These are phyloP conservation scores for Mrakia hoshinonis DNA, from an alignment of 768 basidiomycete species.

Conservation along the genomic window DNA sequence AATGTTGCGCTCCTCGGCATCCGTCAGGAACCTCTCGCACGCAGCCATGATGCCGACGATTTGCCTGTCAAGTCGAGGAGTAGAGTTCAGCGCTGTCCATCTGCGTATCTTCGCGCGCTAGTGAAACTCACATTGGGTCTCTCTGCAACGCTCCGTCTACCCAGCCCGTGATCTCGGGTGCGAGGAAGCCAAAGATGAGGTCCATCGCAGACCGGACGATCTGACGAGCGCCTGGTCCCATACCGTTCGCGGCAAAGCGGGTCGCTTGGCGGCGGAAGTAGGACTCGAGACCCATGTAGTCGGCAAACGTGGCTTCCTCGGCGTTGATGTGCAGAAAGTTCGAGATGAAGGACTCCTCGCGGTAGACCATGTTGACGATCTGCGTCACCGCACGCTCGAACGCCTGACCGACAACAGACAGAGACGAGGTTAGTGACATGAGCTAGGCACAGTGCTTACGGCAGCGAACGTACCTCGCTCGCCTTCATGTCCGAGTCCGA, in stretches of 20 bases:
- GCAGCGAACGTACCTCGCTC: slow-evolving; percentile 54
- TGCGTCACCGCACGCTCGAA: slow-evolving; percentile 61
- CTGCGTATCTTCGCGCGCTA: not conserved
- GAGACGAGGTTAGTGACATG: not conserved
- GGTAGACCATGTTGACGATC: slow-evolving; percentile 63
- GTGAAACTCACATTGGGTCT: slow-evolving; percentile 59
- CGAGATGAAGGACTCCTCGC: slow-evolving; percentile 77
- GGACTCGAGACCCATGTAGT: slow-evolving; percentile 85
- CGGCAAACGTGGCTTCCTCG: slow-evolving; percentile 69
- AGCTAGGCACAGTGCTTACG: not conserved
- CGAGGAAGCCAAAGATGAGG: slow-evolving; percentile 86
- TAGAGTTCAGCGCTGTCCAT: not conserved
- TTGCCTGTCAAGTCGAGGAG: slow-evolving; percentile 51
- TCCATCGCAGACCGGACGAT: slow-evolving; percentile 84
- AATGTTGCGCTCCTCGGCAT: slow-evolving; percentile 66
- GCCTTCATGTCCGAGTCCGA: slow-evolving; percentile 56
- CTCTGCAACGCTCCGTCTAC: slow-evolving; percentile 65
- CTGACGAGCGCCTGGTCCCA: slow-evolving; percentile 55
- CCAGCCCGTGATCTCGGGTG: slow-evolving; percentile 73
- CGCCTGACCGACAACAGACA: slow-evolving; percentile 47
- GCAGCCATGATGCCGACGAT: slow-evolving; percentile 71
- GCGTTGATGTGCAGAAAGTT: slow-evolving; percentile 91
- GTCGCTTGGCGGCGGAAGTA: slow-evolving; percentile 92
- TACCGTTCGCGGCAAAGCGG: slow-evolving; percentile 49
- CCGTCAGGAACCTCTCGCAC: slow-evolving; percentile 64